A percentile compares a stretch with the other conserved stretches of the same genome.
These are phyloP conservation scores for Phytopythium chamaehyphon DNA, from an alignment of 352 stramenopile genomes.

Conservation along the genomic window DNA sequence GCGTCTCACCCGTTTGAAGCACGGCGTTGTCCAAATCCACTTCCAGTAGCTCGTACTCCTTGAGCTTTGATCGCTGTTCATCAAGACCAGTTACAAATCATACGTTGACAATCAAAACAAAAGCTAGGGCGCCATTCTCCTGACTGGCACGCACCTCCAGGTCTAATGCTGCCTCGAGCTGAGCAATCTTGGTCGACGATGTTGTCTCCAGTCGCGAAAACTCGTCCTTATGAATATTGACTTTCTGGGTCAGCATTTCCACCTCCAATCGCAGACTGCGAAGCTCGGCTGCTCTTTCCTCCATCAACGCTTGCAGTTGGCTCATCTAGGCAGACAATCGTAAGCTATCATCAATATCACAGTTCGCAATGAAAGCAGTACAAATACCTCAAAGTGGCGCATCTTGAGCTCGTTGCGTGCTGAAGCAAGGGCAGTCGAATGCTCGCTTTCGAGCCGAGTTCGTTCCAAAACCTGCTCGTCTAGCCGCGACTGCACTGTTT, in stretches of 20 bases:
- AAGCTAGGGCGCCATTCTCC: not conserved
- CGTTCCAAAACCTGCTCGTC: conserved; percentile 58
- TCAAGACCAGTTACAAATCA: not conserved
- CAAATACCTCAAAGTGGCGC: conserved; percentile 66
- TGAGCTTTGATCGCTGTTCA: conserved; percentile 46
- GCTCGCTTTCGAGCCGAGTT: conserved; percentile 46
- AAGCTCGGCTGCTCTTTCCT: conserved; percentile 41
- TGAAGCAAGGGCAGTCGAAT: conserved; percentile 41
- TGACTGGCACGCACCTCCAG: conserved; percentile 27
- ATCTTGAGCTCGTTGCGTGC: conserved; percentile 73
- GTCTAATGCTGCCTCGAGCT: conserved; percentile 51
- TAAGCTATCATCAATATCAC: not conserved
- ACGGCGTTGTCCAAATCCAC: conserved; percentile 67
- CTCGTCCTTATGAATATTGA: conserved; percentile 65
- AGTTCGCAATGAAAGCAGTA: not conserved
- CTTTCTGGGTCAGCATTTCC: conserved; percentile 75
- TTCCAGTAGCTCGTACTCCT: conserved; percentile 73
- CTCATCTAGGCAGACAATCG: conserved; percentile 27
- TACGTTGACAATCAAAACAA: not conserved
- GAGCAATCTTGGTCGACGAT: conserved; percentile 52
- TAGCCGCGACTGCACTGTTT: conserved; percentile 35
- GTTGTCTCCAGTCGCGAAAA: conserved; percentile 65
- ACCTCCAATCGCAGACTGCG: conserved; percentile 35
- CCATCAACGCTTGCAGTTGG: conserved; percentile 54
- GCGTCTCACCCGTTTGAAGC: conserved; percentile 52